phyloP scores from a whole-genome alignment of 768 basidiomycete species.

The Kwoniella sp. region DNA sequence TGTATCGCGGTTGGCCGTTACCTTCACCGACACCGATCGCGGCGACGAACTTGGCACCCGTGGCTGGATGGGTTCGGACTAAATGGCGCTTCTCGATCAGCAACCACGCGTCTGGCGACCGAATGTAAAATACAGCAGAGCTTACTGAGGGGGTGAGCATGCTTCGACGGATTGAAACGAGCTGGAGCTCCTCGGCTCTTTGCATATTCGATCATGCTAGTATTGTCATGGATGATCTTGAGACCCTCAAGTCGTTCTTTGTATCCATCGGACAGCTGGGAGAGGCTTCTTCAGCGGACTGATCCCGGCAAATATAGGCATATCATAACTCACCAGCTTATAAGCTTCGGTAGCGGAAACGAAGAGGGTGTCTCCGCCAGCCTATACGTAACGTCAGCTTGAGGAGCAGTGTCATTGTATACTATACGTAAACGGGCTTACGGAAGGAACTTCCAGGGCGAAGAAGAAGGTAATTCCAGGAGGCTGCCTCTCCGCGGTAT shows the following conservation, averaged over 20 bases:
- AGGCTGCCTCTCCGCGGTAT: constrained; percentile 23
- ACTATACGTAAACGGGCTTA: constrained; percentile 63
- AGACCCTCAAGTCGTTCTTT: constrained; percentile 65
- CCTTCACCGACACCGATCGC: constrained; percentile 4
- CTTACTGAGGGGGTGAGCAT: constrained; percentile 44
- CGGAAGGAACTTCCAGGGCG: constrained; percentile 16
- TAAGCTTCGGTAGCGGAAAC: constrained; percentile 65
- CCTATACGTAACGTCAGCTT: constrained; percentile 25
- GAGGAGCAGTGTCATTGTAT: constrained; percentile 61
- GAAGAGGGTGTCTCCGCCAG: constrained; percentile 65
- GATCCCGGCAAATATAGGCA: no score
- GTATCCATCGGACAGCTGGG: constrained; percentile 63
- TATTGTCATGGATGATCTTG: constrained; percentile 63
- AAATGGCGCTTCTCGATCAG: constrained; percentile 57
- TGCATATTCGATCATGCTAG: constrained; percentile 61
- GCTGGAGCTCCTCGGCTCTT: constrained; percentile 59
- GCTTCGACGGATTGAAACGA: constrained; percentile 61
- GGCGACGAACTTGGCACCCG: constrained; percentile 64
- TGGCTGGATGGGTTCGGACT: constrained; percentile 66
- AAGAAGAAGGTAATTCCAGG: constrained; percentile 25
- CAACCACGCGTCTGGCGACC: constrained; percentile 43
- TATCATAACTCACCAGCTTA: constrained; percentile 53
- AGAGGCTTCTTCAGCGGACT: background rate
- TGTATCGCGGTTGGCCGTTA: constrained; percentile 8
- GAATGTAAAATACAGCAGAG: constrained; percentile 1